These are phyloP conservation scores for Persicaria tinctoria DNA, from an alignment of 148 eudicot genomes.

Conservation along the genomic window DNA sequence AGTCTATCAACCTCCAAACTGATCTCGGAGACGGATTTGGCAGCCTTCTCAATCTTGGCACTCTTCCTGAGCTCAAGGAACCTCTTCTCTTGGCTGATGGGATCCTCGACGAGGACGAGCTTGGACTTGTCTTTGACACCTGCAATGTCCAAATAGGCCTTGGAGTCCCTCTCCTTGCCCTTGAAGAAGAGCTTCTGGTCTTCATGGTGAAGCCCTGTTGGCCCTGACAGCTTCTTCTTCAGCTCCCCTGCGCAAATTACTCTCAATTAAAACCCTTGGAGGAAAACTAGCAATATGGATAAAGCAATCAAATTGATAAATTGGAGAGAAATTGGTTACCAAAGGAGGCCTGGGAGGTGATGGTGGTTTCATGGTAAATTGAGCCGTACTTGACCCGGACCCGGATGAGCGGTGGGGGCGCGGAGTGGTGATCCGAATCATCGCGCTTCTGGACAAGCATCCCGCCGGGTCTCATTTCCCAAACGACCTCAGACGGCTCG, in stretches of 20 bases:
- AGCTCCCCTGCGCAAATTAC: conserved; percentile 43
- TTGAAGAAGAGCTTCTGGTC: conserved; percentile 61
- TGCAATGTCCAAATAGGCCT: conserved; percentile 40
- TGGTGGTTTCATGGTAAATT: conserved; percentile 39
- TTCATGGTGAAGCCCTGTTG: conserved; percentile 42
- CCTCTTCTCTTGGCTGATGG: conserved; percentile 33
- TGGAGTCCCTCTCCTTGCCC: conserved; percentile 61
- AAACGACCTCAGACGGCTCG: conserved; percentile 17
- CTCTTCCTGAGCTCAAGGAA: conserved; percentile 30
- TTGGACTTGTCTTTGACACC: conserved; percentile 69
- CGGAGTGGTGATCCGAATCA: conserved; percentile 22
- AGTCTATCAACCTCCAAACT: conserved; percentile 54
- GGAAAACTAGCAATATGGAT: background rate
- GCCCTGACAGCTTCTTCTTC: conserved; percentile 53
- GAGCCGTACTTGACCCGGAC: conserved; percentile 51
- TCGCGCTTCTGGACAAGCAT: conserved; percentile 66
- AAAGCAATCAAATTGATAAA: background rate
- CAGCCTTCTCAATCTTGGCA: conserved; percentile 37
- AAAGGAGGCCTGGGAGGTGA: conserved; percentile 58
- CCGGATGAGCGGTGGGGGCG: conserved; percentile 30
- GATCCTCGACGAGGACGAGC: conserved; percentile 41
- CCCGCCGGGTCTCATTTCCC: conserved; percentile 79
- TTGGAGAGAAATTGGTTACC: conserved; percentile 27
- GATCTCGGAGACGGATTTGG: conserved; percentile 40
- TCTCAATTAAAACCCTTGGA: background rate